phyloP scores from a whole-genome alignment of 805 yeast species.

The Groenewaldozyma salmanticensis region DNA sequence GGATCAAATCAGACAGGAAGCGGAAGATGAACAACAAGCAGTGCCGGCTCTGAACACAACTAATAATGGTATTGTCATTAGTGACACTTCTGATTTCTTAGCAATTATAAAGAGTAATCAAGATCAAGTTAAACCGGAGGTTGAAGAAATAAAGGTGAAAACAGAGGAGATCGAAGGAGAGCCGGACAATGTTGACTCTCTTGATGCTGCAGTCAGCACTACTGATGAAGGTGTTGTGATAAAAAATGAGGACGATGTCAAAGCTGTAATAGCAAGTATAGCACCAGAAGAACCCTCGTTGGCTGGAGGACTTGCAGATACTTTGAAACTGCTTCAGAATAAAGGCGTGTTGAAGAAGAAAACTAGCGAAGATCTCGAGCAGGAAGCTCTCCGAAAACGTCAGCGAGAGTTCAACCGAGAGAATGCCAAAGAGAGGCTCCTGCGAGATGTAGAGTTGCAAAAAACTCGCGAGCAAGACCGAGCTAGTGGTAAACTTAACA shows the following conservation, averaged over 20 bases:
- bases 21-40: slow-evolving; percentile 12
- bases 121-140: slow-evolving; percentile 6
- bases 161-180: slow-evolving; percentile 10
- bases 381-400: slow-evolving; percentile 13
- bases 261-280: slow-evolving; percentile 9
- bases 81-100: slow-evolving; percentile 37
- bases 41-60: slow-evolving; percentile 16
- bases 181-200: neutral
- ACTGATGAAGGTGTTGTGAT: neutral
- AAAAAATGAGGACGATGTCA: slow-evolving; percentile 4
- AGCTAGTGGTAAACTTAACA: slow-evolving; percentile 16
- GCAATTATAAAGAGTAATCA: slow-evolving; percentile 14
- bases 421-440: slow-evolving; percentile 12
- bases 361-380: slow-evolving; percentile 16
- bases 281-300: slow-evolving; percentile 17
- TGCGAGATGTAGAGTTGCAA: slow-evolving; percentile 17
- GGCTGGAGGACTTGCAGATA: slow-evolving; percentile 29
- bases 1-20: slow-evolving; percentile 27
- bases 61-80: slow-evolving; percentile 28
- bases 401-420: slow-evolving; percentile 17
- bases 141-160: slow-evolving; percentile 8
- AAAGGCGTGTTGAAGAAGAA: slow-evolving; percentile 22
- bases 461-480: slow-evolving; percentile 18
- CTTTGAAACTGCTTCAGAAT: slow-evolving; percentile 27
- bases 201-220: neutral